Evolutionary conservation across 2,329 filamentous ascomycete genomes (phyloP).

Genomic region (Zasmidium angulare): DNA sequence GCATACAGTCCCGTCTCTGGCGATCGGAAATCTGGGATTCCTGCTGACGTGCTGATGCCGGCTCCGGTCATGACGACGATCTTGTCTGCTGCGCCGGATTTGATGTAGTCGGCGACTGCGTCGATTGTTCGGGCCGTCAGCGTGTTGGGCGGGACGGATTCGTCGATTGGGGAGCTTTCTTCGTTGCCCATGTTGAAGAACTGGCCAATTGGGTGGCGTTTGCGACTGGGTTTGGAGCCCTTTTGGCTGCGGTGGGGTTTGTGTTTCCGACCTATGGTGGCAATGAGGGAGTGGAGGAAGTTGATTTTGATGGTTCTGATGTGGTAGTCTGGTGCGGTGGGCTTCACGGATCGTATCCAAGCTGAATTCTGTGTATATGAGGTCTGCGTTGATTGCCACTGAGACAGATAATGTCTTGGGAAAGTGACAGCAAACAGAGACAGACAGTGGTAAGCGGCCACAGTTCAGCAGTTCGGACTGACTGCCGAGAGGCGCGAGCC

Average conservation of each 20-base stretch:
- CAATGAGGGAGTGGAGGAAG: slow-evolving; percentile 15
- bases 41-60: slow-evolving; percentile 73
- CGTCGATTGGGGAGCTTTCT: slow-evolving; percentile 65
- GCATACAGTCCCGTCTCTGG: slow-evolving; percentile 91
- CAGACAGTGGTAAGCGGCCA: background rate
- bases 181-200: slow-evolving; percentile 79
- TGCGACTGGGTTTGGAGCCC: slow-evolving; percentile 26
- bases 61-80: slow-evolving; percentile 91
- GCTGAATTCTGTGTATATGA: background rate
- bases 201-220: slow-evolving; percentile 26
- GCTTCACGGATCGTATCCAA: background rate
- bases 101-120: slow-evolving; percentile 78
- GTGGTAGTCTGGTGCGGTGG: background rate
- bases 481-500: background rate
- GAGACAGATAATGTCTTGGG: background rate
- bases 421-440: background rate
- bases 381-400: background rate
- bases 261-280: slow-evolving; percentile 54
- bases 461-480: too few relatives aligned
- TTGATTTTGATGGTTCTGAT: slow-evolving; percentile 12
- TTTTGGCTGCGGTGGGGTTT: slow-evolving; percentile 43
- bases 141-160: slow-evolving; percentile 62
- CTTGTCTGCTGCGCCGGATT: slow-evolving; percentile 62
- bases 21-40: slow-evolving; percentile 91
- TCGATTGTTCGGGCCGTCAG: slow-evolving; percentile 68